Evolutionary conservation across 345 rosid genomes (phyloP), one percentile per base, ranked within the genome.

Genomic region (Syzygium oleosum): DNA sequence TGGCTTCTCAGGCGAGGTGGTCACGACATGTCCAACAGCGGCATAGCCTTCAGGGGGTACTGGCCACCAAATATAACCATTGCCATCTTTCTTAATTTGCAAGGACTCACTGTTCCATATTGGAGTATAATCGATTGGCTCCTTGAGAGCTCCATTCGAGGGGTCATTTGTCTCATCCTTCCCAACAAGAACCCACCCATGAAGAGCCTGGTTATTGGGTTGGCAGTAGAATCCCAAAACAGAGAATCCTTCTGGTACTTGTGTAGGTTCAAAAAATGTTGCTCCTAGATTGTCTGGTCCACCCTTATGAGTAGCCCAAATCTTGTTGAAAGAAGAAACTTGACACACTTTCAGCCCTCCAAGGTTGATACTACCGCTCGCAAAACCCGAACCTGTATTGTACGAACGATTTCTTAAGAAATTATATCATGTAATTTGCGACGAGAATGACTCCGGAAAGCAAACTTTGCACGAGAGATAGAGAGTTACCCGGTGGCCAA

Each of bases 401-500:
- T 34, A 34, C 12, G 14, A 4, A 4, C 2, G 3, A 12, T 3
- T 34, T 3, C 49, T 31, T 23, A 77, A 54, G 38, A 34, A 38
- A 21, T 25, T 59, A 43, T 5, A 21, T 86, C 54, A 9, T 17
- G 80, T 34, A 73, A 4, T 73, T 34, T 73, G 80, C 1, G 14
- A 73, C 2, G 4, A 73, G 80, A 34, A 73, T 3, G 25, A 73
- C 49, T 73, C 14, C 13, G 16, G 80, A 73, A 68, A 63, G 38
- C 46, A 31, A 41, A 73, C 80, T 73, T 73, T 73, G 7, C 80
- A 34, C 46, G 2, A 34, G 83, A 55, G 46, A 43, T 43, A 6
- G 22, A 51, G 38, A 11, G 5, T 43, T 58, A 91, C 93, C 92
- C 46, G 88, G 87, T 58, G 91, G 91, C 92, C 91, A 92, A 46